Percentiles rank a stretch among this genome's conserved stretches.
Evolutionary conservation across 768 basidiomycete genomes (phyloP).

Genomic region (Mycena indigotica): DNA sequence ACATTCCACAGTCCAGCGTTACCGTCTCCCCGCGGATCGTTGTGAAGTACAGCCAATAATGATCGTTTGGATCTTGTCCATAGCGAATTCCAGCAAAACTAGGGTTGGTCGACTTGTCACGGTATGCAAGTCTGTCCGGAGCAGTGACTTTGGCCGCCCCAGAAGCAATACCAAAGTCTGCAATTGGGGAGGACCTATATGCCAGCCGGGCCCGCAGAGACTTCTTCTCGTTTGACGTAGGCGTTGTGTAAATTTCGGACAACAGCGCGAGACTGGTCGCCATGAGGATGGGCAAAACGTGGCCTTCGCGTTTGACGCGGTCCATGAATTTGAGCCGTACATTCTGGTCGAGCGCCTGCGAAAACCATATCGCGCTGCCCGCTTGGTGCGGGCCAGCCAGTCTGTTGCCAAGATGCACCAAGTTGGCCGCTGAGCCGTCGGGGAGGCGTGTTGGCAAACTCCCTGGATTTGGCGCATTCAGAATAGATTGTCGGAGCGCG

Average conservation of each 20-base stretch:
- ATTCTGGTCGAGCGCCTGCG: slow-evolving; percentile 26
- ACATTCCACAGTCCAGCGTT: slow-evolving; percentile 44
- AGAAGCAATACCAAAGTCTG: slow-evolving; percentile 47
- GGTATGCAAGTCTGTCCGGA: slow-evolving; percentile 42
- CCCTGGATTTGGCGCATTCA: slow-evolving; percentile 30
- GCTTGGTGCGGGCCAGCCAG: slow-evolving; percentile 5
- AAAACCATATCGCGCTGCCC: slow-evolving; percentile 36
- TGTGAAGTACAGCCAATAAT: slow-evolving; percentile 55
- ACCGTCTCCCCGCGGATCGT: slow-evolving; percentile 44
- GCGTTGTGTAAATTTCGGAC: slow-evolving; percentile 44
- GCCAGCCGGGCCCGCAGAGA: slow-evolving; percentile 36
- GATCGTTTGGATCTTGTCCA: slow-evolving; percentile 47
- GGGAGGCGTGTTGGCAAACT: slow-evolving; percentile 20
- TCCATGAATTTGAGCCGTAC: slow-evolving; percentile 32
- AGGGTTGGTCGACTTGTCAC: too few relatives aligned
- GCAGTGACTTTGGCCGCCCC: slow-evolving; percentile 36
- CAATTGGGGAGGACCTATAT: slow-evolving; percentile 41
- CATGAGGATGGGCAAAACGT: slow-evolving; percentile 35
- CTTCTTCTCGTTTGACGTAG: slow-evolving; percentile 24
- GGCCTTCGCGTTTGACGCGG: slow-evolving; percentile 37
- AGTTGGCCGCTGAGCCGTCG: slow-evolving; percentile 29
- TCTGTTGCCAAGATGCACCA: slow-evolving; percentile 34
- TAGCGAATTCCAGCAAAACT: too few relatives aligned
- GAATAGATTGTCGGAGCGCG: slow-evolving; percentile 30
- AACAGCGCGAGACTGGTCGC: slow-evolving; percentile 38